Base-by-base conservation (phyloP, 345 rosid species). In the Aethionema arabicum region DNA sequence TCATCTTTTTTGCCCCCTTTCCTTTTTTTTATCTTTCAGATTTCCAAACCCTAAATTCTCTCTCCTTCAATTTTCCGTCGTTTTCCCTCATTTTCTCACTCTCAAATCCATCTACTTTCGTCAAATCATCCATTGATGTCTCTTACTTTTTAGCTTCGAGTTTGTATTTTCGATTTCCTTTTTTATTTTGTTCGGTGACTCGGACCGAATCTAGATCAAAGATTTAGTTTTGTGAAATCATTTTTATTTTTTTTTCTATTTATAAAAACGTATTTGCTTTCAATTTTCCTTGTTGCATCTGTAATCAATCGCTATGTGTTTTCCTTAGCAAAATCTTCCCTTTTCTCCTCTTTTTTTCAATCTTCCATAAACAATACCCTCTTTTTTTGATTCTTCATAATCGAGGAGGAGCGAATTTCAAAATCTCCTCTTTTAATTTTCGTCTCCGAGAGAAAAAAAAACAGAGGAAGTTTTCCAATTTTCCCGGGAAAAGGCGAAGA, bases 141-240 rank as follows among this genome's bases (percentile, higher is more conserved):
- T 52, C 11, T 8, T 35, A 11, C 52, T 35, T 35, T 27, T 11
- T 32, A 15, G 42, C 33, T 11, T 43, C 38, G 7, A 5, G 12
- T 11, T 11, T 43, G 7, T 40, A 15, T 42, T 32, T 40, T 9
- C 4, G 38, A 11, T 43, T 43, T n/a, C 47, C 12, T 43, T 43
- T 43, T 5, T 13, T 11, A 43, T n/a, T 13, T 43, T n/a, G 14
- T 43, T n/a, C 12, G 39, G 15, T 51, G 50, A 57, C 61, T 65
- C 61, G 59, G 59, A 56, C 29, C 66, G 10, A 65, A 65, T 66
- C 67, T 66, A 66, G 47, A 72, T 66, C 70, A 52, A 59, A 59
- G 21, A 52, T 45, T 61, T 12, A 66, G 33, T 39, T 44, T 43
- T 5, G 27, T 21, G 27, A 21, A 21, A 21, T 4, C 9, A 33